Evolutionary conservation across 2,329 filamentous ascomycete species (phyloP).

Genomic region (Fusarium abutilonis): DNA sequence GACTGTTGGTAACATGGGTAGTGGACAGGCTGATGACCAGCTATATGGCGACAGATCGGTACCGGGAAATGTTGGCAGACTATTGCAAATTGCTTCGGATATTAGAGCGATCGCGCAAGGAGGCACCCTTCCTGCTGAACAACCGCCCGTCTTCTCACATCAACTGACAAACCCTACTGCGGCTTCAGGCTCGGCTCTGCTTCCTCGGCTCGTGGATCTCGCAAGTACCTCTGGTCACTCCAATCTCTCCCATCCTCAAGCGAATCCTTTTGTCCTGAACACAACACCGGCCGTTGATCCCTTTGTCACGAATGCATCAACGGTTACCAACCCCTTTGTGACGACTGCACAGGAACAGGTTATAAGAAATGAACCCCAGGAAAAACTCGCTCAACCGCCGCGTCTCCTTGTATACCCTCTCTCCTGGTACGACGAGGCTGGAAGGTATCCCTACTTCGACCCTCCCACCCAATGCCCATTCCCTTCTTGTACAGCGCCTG

Average conservation of each 20-base stretch:
- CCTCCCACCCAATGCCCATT: constrained; percentile 20
- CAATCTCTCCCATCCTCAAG: too few relatives aligned
- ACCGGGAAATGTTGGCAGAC: neutral
- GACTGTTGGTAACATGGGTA: neutral
- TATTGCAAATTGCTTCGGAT: neutral
- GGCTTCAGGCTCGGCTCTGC: neutral
- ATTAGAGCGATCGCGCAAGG: neutral
- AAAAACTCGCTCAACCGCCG: constrained; percentile 5
- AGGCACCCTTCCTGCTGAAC: neutral
- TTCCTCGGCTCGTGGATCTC: neutral
- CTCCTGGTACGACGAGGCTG: constrained; percentile 28
- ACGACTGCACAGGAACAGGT: neutral
- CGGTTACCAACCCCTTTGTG: neutral
- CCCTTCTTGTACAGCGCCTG: neutral
- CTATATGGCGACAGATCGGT: neutral
- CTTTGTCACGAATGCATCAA: neutral
- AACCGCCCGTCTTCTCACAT: neutral
- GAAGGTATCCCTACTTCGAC: constrained; percentile 2
- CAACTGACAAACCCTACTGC: too few relatives aligned
- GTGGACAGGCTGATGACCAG: neutral
- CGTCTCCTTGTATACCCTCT: constrained; percentile 23
- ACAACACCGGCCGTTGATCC: neutral
- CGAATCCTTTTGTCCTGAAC: neutral
- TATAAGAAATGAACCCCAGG: neutral
- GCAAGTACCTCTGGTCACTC: neutral